Evolutionary conservation across 257 asterid genomes (phyloP), one percentile per base, ranked within the genome.

Genomic region (Cynanchum wilfordii): DNA sequence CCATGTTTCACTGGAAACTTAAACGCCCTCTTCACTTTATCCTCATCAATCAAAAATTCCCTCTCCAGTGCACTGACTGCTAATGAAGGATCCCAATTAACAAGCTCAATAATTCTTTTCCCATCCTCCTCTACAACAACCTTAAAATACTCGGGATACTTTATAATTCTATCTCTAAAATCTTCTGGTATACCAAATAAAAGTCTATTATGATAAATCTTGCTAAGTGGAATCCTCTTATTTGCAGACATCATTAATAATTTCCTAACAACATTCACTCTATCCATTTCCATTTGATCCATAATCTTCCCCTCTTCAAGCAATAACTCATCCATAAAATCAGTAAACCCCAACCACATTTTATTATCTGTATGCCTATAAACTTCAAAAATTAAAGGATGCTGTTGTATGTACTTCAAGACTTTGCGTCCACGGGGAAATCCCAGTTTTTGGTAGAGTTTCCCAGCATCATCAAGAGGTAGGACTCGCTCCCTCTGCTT

Each of bases 351-450:
- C 11, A 91, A 20, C 99, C 97, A 94, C 81, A 87, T 81, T 73
- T 91, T 94, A 66, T 80, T 73, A 83, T 94, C 97, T 20, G 79
- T 30, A 72, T 91, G 95, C 69, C 96, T 87, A 75, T 94, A 91
- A 73, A 82, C 88, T 10, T 90, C 85, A 73, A 88, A 84, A 10
- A 94, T 66, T 38, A 77, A 74, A 29, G 99, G 97, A 84, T 94
- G 99, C 52, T 83, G 88, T 58, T 82, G 88, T 67, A 91, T 78
- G 66, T 86, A 94, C 71, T 84, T 83, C 12, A 78, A 70, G 19
- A 88, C 89, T 29, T 89, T 94, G 5, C 96, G 84, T 62, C 97
- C 96, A 72, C 99, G 99, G 65, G 96, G 95, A 69, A 94, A 91
- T 52, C 97, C 99, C 68, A 94, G 87, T 75, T 84, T 88, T 82